Evolutionary conservation across 2,329 filamentous ascomycete species (phyloP), one percentile per base, ranked within the genome.

Genomic region (Aureobasidium sp.): DNA sequence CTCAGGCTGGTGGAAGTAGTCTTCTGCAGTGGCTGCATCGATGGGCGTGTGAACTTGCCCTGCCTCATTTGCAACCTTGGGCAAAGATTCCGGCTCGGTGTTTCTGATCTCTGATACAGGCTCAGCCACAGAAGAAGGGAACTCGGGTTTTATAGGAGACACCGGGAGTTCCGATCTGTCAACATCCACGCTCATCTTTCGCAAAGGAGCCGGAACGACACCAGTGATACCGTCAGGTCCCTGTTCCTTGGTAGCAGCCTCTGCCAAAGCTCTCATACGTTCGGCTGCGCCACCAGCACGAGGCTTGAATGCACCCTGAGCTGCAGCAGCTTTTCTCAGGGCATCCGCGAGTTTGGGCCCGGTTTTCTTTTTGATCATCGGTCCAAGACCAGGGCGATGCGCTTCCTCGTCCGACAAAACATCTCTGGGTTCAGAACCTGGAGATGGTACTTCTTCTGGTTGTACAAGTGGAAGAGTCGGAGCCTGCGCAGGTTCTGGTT

Each of bases 221-320:
- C 87, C 84, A 14, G 88, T 96, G 66, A 97, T 96, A 2, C 92
- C 93, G 76, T 97, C 92, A 7, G 91, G 89, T 5, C 88, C 91
- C 29, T 64, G 76, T 62, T 82, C 84, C 35, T 60, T 60, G 65
- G 77, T 79, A 61, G 85, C 81, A 39, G 81, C 77, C 64, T 81
- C 79, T 57, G 86, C 83, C 61, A 88, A 70, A 1, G 69, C 68
- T 50, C 67, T 67, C 61, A 73, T 80, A 57, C 89, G 87, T 64
- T 95, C 91, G 57, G 86, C 91, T 24, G 91, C 92, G 66, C 92
- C 93, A 62, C 93, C 93, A 37, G 87, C 86, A 62, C 93, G 85
- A 22, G 93, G 93, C 70, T 93, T 95, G 77, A 97, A 97, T 19
- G 83, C 82, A 61, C 76, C 82, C 12, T 86, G 87, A 27, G 88